phyloP scores from a whole-genome alignment of 306 rosid genomes.

The Lagenaria siceraria region DNA sequence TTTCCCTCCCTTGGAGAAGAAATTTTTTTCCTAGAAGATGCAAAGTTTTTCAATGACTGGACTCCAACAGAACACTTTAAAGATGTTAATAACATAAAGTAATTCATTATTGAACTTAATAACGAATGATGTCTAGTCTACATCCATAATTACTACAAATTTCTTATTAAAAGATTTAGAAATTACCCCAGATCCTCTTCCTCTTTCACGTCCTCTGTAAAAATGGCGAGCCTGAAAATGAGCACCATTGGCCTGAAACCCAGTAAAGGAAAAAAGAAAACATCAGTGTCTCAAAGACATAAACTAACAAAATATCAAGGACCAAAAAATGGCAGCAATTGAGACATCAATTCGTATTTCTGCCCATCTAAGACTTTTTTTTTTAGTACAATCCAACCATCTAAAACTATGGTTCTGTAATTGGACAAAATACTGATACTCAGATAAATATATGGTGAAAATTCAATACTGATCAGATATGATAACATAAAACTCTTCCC shows the following conservation, averaged over 20 bases:
- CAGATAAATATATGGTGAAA: not conserved
- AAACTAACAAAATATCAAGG: not conserved
- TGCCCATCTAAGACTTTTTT: not conserved
- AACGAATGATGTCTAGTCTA: not conserved
- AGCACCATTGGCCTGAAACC: conserved; percentile 46
- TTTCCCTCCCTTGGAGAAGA: not conserved
- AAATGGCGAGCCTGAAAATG: conserved; percentile 36
- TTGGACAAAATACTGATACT: not conserved
- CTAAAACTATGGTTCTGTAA: not conserved
- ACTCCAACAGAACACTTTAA: not conserved
- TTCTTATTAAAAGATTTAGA: not conserved
- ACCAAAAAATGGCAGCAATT: not conserved
- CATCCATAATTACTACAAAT: not conserved
- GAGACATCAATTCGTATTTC: not conserved
- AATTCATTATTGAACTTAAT: not conserved
- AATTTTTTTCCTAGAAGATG: not conserved
- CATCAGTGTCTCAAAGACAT: not conserved
- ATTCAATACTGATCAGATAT: not conserved
- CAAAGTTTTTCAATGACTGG: not conserved
- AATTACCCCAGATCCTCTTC: conserved; percentile 65
- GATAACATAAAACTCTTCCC: not conserved
- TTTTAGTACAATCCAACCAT: too few relatives aligned
- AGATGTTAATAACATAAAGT: not conserved
- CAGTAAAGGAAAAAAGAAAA: not conserved
- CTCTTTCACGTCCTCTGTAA: conserved; percentile 70